Percentiles rank a stretch among this genome's conserved stretches.
phyloP scores from a whole-genome alignment of 1,284 basidiomycete genomes.

The Cystobasidiaceae sp. region DNA sequence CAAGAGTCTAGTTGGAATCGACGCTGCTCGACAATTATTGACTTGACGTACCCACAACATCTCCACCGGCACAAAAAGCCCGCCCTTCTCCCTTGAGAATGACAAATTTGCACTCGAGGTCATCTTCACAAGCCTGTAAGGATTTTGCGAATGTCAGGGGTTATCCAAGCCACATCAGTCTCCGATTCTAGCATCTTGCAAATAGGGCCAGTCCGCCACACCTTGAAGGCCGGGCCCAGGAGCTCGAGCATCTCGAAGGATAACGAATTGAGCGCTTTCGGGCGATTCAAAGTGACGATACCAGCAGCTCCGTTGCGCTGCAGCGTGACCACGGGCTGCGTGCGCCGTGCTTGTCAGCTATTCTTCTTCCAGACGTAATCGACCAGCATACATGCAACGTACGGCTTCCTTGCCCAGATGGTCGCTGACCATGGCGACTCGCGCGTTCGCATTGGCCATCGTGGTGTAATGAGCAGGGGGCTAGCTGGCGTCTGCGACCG shows the following conservation, averaged over 20 bases:
- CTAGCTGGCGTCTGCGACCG: no score
- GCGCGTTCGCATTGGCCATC: slow-evolving; percentile 8
- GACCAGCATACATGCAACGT: neutral
- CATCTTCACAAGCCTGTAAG: neutral
- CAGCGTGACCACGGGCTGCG: neutral
- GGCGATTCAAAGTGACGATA: slow-evolving; percentile 73
- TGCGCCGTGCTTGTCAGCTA: neutral
- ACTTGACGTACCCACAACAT: slow-evolving; percentile 78
- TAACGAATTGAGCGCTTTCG: slow-evolving; percentile 79
- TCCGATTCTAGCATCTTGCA: neutral
- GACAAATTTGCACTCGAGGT: slow-evolving; percentile 47
- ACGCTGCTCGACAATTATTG: no score
- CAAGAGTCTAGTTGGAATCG: no score
- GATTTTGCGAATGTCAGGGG: slow-evolving; percentile 50
- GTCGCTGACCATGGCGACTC: slow-evolving; percentile 11
- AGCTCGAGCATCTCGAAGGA: slow-evolving; percentile 74
- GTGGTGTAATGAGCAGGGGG: no score
- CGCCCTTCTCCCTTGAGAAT: slow-evolving; percentile 71
- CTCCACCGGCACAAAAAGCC: slow-evolving; percentile 92
- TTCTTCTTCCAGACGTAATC: neutral
- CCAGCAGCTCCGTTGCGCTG: slow-evolving; percentile 43
- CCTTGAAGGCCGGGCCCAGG: slow-evolving; percentile 68
- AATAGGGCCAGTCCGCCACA: no score
- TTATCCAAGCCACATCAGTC: no score
- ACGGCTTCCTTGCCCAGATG: slow-evolving; percentile 13